A percentile compares a stretch with the other conserved stretches of the same genome.
Evolutionary conservation across 768 basidiomycete genomes (phyloP).

Genomic region (Xerocomellus amylosporus): DNA sequence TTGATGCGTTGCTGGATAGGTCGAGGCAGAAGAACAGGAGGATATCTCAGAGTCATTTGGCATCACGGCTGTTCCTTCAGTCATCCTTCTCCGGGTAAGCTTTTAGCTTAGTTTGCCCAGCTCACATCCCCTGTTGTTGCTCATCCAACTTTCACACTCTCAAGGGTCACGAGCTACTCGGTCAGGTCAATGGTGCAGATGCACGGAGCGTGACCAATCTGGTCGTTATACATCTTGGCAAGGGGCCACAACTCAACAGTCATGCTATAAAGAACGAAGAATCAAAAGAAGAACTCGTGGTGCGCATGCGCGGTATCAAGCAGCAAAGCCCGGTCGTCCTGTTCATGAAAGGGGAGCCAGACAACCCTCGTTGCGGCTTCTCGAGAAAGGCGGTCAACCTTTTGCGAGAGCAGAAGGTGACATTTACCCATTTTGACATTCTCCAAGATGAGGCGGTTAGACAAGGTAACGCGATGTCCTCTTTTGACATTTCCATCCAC

Average conservation of each 20-base stretch:
- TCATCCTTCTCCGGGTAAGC: slow-evolving; percentile 76
- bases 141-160: neutral
- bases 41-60: slow-evolving; percentile 94
- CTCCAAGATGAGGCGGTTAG: slow-evolving; percentile 76
- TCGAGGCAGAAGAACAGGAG: slow-evolving; percentile 75
- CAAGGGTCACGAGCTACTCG: slow-evolving; percentile 87
- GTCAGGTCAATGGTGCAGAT: slow-evolving; percentile 77
- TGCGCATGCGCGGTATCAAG: slow-evolving; percentile 71
- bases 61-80: slow-evolving; percentile 83
- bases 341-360: slow-evolving; percentile 89
- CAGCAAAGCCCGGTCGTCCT: slow-evolving; percentile 72
- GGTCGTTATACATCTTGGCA: slow-evolving; percentile 54
- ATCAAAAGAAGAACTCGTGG: slow-evolving; percentile 62
- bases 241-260: slow-evolving; percentile 10
- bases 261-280: slow-evolving; percentile 41
- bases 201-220: slow-evolving; percentile 58
- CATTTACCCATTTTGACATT: slow-evolving; percentile 81
- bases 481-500: neutral
- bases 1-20: slow-evolving; percentile 38
- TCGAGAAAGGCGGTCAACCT: slow-evolving; percentile 71
- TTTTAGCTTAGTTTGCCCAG: neutral
- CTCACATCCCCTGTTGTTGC: neutral
- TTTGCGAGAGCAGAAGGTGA: slow-evolving; percentile 58
- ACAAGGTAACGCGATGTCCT: slow-evolving; percentile 51
- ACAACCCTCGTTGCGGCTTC: slow-evolving; percentile 80